These are phyloP conservation scores for Pichia norvegensis DNA, from an alignment of 1,139 yeast species.

Conservation along the genomic window DNA sequence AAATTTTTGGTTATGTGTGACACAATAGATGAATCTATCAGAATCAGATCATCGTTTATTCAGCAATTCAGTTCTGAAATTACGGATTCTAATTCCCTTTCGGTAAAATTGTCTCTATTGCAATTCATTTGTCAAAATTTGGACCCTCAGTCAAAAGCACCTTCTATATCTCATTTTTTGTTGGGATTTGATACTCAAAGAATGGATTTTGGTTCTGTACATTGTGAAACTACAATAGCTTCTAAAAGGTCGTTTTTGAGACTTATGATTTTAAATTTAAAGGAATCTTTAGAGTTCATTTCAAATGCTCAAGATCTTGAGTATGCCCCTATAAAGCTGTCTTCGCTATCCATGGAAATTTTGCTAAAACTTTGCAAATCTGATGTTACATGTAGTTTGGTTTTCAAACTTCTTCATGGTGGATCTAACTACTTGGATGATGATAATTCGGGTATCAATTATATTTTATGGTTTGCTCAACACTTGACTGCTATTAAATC, in stretches of 20 bases:
- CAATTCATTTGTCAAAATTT: slow-evolving; percentile 51
- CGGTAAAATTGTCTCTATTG: slow-evolving; percentile 50
- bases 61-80: slow-evolving; percentile 53
- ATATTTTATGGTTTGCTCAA: slow-evolving; percentile 46
- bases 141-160: slow-evolving; percentile 27
- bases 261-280: slow-evolving; percentile 44
- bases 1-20: slow-evolving; percentile 67
- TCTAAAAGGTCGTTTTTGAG: slow-evolving; percentile 50
- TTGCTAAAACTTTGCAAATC: slow-evolving; percentile 52
- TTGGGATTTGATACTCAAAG: slow-evolving; percentile 52
- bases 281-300: slow-evolving; percentile 33
- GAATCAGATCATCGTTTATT: slow-evolving; percentile 67
- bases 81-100: slow-evolving; percentile 31
- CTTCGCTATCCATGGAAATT: slow-evolving; percentile 52
- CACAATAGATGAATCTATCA: slow-evolving; percentile 61
- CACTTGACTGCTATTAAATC: slow-evolving; percentile 47
- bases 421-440: slow-evolving; percentile 7
- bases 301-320: slow-evolving; percentile 33
- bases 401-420: slow-evolving; percentile 46
- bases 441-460: slow-evolving; percentile 23
- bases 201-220: slow-evolving; percentile 16
- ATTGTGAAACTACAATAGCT: slow-evolving; percentile 35
- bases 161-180: slow-evolving; percentile 63
- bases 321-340: slow-evolving; percentile 48
- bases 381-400: slow-evolving; percentile 43